phyloP scores from a whole-genome alignment of 73 alveolate species.

The Paramecium octaurelia region DNA sequence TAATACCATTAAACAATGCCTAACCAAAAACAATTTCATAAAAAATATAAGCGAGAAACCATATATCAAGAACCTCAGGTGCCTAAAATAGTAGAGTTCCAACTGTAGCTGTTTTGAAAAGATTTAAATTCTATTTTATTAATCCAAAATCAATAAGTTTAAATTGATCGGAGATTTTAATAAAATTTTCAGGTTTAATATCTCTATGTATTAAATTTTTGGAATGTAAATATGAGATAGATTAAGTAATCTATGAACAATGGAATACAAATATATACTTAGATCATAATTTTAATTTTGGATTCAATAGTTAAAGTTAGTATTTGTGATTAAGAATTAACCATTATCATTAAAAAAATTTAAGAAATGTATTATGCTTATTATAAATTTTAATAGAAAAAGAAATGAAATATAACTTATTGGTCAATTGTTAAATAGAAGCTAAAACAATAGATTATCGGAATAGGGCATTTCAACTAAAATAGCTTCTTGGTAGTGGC shows the following conservation, averaged over 20 bases:
- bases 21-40: background rate
- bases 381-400: no score
- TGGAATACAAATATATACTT: background rate
- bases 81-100: background rate
- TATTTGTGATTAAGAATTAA: no score
- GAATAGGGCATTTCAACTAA: background rate
- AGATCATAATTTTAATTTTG: no score
- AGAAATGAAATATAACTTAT: no score
- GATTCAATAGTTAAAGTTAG: background rate
- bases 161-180: background rate
- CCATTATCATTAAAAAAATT: background rate
- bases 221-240: background rate
- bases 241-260: background rate
- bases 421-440: background rate
- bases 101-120: background rate
- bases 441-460: background rate
- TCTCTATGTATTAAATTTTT: background rate
- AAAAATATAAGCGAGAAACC: background rate
- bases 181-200: background rate
- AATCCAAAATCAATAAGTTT: background rate
- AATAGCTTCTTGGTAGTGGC: background rate
- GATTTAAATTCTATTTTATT: background rate
- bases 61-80: background rate
- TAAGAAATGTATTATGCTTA: no score
- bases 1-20: background rate